A percentile compares a stretch with the other conserved stretches of the same genome.
Evolutionary conservation across 192 early-diverging fungal species (phyloP).

Genomic region (Coemansia sp.): DNA sequence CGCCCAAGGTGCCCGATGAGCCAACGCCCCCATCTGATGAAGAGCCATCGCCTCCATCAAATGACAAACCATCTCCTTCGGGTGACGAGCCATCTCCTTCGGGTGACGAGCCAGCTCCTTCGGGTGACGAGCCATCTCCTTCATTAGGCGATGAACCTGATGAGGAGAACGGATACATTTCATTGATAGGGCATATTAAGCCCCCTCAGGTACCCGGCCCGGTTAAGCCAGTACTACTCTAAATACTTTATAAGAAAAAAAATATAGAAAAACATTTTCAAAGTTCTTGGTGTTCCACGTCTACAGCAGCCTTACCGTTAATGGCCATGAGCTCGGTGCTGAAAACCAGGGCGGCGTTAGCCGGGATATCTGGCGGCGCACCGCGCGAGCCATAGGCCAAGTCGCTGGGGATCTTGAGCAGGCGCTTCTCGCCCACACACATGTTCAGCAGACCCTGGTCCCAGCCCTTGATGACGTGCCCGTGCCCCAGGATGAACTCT

Average conservation of each 20-base stretch:
- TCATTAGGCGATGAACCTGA: too few relatives aligned
- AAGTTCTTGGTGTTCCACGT: conserved; percentile 19
- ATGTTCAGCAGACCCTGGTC: conserved; percentile 85
- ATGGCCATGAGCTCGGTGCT: conserved; percentile 70
- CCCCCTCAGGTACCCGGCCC: too few relatives aligned
- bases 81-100: too few relatives aligned
- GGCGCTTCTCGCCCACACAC: conserved; percentile 83
- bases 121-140: too few relatives aligned
- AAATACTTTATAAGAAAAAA: neutral
- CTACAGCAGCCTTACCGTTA: conserved; percentile 25
- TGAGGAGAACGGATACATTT: too few relatives aligned
- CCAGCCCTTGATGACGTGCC: conserved; percentile 87
- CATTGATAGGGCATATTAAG: neutral
- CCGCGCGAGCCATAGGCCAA: conserved; percentile 80
- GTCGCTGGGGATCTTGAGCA: conserved; percentile 75
- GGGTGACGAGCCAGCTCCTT: too few relatives aligned
- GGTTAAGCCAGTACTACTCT: neutral
- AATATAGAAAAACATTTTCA: too few relatives aligned
- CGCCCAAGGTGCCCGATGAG: neutral
- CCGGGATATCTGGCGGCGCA: conserved; percentile 71
- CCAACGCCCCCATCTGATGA: neutral
- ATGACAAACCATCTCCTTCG: too few relatives aligned
- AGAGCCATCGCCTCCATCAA: too few relatives aligned
- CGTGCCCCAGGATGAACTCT: conserved; percentile 82
- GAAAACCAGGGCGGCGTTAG: conserved; percentile 74